Percentiles rank a stretch among this genome's conserved stretches.
Evolutionary conservation across 2,329 filamentous ascomycete species (phyloP).

Genomic region (Neofusicoccum ribis): DNA sequence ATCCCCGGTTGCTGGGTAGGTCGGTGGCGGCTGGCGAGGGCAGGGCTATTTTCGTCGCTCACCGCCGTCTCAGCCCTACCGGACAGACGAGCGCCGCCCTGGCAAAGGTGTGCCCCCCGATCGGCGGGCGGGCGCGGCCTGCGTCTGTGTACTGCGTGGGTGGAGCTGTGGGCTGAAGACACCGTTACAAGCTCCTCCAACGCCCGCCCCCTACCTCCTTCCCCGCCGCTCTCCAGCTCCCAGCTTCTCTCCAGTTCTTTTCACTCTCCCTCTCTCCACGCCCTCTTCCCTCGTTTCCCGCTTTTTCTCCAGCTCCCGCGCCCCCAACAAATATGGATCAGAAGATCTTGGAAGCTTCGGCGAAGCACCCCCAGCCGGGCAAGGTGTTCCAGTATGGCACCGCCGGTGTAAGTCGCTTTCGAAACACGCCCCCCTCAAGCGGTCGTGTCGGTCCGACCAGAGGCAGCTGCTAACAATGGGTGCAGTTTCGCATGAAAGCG

Average conservation of each 20-base stretch:
- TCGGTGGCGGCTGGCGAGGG: background rate
- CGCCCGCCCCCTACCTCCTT: constrained; percentile 15
- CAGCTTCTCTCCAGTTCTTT: background rate
- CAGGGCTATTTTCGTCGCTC: constrained; percentile 7
- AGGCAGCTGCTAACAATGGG: constrained; percentile 16
- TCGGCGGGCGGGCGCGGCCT: constrained; percentile 1
- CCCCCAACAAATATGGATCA: constrained; percentile 20
- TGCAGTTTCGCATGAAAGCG: constrained; percentile 69
- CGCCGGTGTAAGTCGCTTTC: constrained; percentile 48
- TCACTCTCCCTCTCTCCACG: background rate
- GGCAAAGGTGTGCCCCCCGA: constrained; percentile 3
- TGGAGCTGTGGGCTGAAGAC: constrained; percentile 13
- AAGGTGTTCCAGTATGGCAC: constrained; percentile 41
- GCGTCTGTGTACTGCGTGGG: constrained; percentile 3
- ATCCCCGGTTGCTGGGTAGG: background rate
- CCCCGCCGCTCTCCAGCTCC: background rate
- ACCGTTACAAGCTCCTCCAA: constrained; percentile 13
- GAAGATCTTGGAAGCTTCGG: constrained; percentile 32
- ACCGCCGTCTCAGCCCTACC: constrained; percentile 20
- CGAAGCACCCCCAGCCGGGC: constrained; percentile 34
- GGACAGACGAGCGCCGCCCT: constrained; percentile 2
- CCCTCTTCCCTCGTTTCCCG: background rate
- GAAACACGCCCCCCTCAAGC: background rate
- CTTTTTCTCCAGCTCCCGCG: background rate
- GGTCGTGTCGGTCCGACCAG: constrained; percentile 24